Evolutionary conservation across 2,329 filamentous ascomycete genomes (phyloP), one percentile per base, ranked within the genome.

Genomic region (Aureobasidium namibiae): DNA sequence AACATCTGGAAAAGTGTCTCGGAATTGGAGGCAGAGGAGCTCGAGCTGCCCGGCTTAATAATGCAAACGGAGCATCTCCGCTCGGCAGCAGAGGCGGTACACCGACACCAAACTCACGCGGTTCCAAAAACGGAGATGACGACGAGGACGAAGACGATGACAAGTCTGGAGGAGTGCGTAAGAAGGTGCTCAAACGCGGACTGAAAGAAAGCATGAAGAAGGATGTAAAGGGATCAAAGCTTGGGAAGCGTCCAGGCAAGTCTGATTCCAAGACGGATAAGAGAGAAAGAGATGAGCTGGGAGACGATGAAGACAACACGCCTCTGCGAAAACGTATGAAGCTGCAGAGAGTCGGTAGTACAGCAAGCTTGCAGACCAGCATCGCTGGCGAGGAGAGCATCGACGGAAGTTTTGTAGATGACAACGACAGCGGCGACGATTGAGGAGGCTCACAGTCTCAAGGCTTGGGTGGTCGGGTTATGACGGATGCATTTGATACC

Each of bases 1-100:
- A 83, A 66, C 82, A 85, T 67, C 67, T 85, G 57, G 82, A 85
- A 63, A 81, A 83, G 62, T 85, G 82, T 63, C 73, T 85, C 63
- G 81, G 81, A 24, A 76, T 83, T 29, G 78, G 76, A 21, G 82
- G 82, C 1, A 73, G 82, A 13, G 76, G 78, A 63, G 76, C 76
- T 59, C 76, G 78, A 60, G 78, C 78, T 33, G 77, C 76, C 1
- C 77, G 77, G 61, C 71, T 72, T 61, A 70, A 69, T 31, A 64
- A 64, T 13, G 65, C 63, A 8, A 71, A 67, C 31, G 69, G 68
- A 23, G 56, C 63, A 10, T 61, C 56, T 23, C 60, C 60, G 10
- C 49, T 59, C n/a, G 70, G 68, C 2, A 68, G 65, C 49, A 61
- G 70, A 48, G 67, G 66, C 10, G 70, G 66, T 14, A 73, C 71